Base-by-base conservation (phyloP, 2,329 filamentous ascomycete species). In the Sporothrix humicola region DNA sequence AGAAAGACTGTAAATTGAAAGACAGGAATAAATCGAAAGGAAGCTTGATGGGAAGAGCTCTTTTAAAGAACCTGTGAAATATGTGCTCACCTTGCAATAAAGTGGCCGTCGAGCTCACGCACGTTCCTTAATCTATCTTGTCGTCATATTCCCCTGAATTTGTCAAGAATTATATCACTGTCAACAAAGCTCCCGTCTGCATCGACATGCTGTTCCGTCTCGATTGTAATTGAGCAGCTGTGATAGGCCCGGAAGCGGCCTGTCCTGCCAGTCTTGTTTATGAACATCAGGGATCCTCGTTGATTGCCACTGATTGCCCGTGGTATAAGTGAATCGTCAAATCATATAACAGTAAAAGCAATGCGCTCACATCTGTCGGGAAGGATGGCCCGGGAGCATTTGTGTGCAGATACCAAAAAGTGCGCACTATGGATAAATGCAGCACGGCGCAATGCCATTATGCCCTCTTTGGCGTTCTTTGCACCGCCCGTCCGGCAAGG, bases 351-450 rank as follows among this genome's bases (percentile, higher is more conserved):
- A 65, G 13, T 31, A 65, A 65, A 65, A 46, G 59, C 59, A 46
- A 42, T 5, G 31, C 31, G 26, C 15, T n/a, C 31, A n/a, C 37
- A 5, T 15, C 31, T 63, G 15, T 68, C 26, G 46, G 56, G 54
- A 52, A 20, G 48, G 44, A 20, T 54, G 54, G 69, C 65, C 65
- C 65, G 65, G 65, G 65, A 48, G 31, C 31, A 37, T 5, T 37
- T 7, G 31, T 37, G 31, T 37, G 31, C 31, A 6, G 7, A 52
- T 15, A 54, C 42, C 23, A 66, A 66, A 72, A 66, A 48, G 31
- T 3, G 58, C 58, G 17, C 58, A 54, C 58, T 65, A 52, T 65
- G 58, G 58, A 65, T 65, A 72, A 72, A 71, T 63, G 69, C 69
- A 65, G 44, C 0, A 59, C 68, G 58, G 17, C 69, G 58, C 69